Evolutionary conservation across 2,329 filamentous ascomycete species (phyloP), one percentile per base, ranked within the genome.

Genomic region (Lizonia empirigonia): DNA sequence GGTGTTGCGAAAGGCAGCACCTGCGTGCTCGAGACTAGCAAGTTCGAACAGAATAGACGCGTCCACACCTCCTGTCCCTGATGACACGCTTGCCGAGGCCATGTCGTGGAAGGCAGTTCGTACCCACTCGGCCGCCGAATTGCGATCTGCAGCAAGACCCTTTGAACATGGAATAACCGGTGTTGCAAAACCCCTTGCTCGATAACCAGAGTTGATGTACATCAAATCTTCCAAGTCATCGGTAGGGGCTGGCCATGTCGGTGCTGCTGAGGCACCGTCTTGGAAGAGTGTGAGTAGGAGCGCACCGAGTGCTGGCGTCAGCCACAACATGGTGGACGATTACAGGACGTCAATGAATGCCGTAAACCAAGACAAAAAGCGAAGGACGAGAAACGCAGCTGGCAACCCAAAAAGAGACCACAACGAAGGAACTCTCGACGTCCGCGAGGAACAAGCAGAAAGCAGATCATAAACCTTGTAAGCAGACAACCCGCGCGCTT

Each of bases 191-290:
- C 80, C 77, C 55, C 82, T 77, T 24, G 78, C 76, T 36, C 77
- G 74, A 62, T 83, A 82, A 3, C 82, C 82, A 26, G 76, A 73
- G 44, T 81, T 79, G 59, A 86, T 80, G 62, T 80, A 84, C 76
- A 86, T 82, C 57, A 86, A 80, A 67, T 85, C 84, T 68, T 87
- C 84, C 51, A 87, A 72, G 65, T 86, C 83, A 60, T 87, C 84
- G 15, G 78, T 78, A 10, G 76, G 62, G 2, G 82, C 79, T 2
- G 84, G 84, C 84, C 84, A 87, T 61, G 83, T 86, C 24, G 80
- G 81, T 56, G 81, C 78, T 19, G 82, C 78, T 32, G 29, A 26
- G 12, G 35, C 50, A 18, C 20, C 41, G 36, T 59, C 50, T 29
- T 62, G 52, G 15, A 51, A 44, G 12, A 36, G 47, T 13, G 44